Percentiles rank a stretch among this genome's conserved stretches.
phyloP scores from a whole-genome alignment of 441 rosid species.

The Breynia disticha region DNA sequence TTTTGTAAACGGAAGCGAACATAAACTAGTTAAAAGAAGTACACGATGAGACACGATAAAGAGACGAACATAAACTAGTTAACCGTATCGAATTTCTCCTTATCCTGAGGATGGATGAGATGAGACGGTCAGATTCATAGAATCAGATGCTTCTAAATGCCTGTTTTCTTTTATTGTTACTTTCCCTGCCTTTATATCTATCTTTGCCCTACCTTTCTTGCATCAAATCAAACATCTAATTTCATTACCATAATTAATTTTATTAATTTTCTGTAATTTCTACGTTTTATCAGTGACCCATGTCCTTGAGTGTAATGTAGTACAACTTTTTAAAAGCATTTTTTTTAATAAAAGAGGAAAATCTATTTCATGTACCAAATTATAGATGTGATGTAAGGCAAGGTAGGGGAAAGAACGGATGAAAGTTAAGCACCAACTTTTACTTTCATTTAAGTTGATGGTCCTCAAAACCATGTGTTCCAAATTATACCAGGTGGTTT shows the following conservation, averaged over 20 bases:
- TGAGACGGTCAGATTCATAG: conserved; percentile 24
- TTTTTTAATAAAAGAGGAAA: too few species aligned
- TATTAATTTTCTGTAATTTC: background rate
- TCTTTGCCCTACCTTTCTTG: background rate
- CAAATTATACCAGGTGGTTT: background rate
- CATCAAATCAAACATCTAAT: background rate
- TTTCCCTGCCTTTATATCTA: background rate
- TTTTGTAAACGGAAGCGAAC: too few species aligned
- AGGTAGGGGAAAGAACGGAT: background rate
- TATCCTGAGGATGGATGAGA: conserved; percentile 18
- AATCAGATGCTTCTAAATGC: background rate
- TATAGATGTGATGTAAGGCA: background rate
- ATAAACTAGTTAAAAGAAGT: too few species aligned
- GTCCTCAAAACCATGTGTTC: conserved; percentile 13
- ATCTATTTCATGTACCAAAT: too few species aligned
- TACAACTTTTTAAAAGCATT: too few species aligned
- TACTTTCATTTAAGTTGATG: background rate
- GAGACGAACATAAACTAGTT: too few species aligned
- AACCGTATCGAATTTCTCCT: too few species aligned
- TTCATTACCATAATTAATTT: background rate
- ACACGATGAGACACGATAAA: too few species aligned
- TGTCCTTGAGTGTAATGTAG: too few species aligned
- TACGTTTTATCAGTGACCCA: background rate
- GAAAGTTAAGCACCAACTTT: background rate
- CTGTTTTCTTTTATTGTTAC: background rate